Percentiles rank a stretch among this genome's conserved stretches.
These are phyloP conservation scores for Suillus decipiens DNA, from an alignment of 768 basidiomycete genomes.

Conservation along the genomic window DNA sequence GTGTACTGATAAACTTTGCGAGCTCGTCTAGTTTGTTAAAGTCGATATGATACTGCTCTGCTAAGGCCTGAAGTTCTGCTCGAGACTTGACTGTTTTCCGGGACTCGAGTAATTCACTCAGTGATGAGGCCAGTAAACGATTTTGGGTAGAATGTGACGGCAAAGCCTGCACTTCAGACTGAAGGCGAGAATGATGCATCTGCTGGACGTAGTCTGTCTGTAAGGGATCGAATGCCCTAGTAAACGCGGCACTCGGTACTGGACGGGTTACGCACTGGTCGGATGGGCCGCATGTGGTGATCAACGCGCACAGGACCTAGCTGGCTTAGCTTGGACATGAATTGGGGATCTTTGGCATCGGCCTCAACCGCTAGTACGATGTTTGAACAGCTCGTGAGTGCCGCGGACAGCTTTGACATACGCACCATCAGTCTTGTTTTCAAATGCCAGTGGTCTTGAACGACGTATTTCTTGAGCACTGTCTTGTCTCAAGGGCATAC, in stretches of 20 bases:
- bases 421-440: slow-evolving; percentile 55
- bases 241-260: background rate
- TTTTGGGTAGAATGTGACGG: slow-evolving; percentile 45
- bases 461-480: slow-evolving; percentile 13
- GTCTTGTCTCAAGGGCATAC: slow-evolving; percentile 30
- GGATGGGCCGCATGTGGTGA: slow-evolving; percentile 55
- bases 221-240: background rate
- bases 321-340: slow-evolving; percentile 61
- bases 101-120: slow-evolving; percentile 63
- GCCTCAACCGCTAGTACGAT: slow-evolving; percentile 50
- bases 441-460: slow-evolving; percentile 43
- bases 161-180: slow-evolving; percentile 58
- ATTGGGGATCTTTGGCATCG: slow-evolving; percentile 73
- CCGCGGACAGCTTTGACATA: slow-evolving; percentile 20
- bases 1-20: slow-evolving; percentile 59
- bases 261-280: slow-evolving; percentile 40
- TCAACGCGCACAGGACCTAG: slow-evolving; percentile 74
- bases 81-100: slow-evolving; percentile 49
- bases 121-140: slow-evolving; percentile 50
- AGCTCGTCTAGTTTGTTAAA: slow-evolving; percentile 50
- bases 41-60: slow-evolving; percentile 58
- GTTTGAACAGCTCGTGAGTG: slow-evolving; percentile 1
- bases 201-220: slow-evolving; percentile 36
- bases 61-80: slow-evolving; percentile 50
- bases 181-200: slow-evolving; percentile 54